Conservation (phyloP, 140 eudicot genomes). For the Ambrosia hybrid region DNA sequence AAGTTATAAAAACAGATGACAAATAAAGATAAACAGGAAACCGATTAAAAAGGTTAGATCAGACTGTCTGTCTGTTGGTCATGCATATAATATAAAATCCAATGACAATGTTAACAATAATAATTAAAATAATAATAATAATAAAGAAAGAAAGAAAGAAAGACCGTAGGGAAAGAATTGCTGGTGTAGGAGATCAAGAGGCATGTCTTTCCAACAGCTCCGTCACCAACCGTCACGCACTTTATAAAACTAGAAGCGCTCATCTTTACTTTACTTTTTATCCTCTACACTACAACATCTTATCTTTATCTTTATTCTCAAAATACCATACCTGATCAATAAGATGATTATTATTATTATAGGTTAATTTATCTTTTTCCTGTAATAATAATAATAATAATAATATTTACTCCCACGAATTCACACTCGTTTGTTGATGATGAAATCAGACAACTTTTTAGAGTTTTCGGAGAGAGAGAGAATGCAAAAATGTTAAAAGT, state of each 20-base stretch:
- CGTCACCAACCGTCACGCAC: conserved; percentile 94
- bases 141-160: too few species aligned
- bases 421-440: conserved; percentile 9
- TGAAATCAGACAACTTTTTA: conserved; percentile 18
- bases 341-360: background rate
- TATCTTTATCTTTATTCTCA: conserved; percentile 1
- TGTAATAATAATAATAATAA: too few species aligned
- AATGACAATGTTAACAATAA: background rate
- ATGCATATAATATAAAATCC: background rate
- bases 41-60: too few species aligned
- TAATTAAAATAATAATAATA: background rate
- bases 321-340: conserved; percentile 52
- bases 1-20: too few species aligned
- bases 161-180: conserved; percentile 90
- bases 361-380: too few species aligned
- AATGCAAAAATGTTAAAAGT: background rate
- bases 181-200: conserved; percentile 90
- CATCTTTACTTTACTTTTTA: conserved; percentile 30
- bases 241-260: conserved; percentile 90
- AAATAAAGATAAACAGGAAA: too few species aligned
- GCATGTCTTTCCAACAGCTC: conserved; percentile 89
- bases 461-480: conserved; percentile 24
- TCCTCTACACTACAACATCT: conserved; percentile 38
- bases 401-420: conserved; percentile 1
- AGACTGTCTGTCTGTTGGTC: too few species aligned